phyloP scores from a whole-genome alignment of 495 filamentous ascomycete species.

The Trichoderma gamsii region DNA sequence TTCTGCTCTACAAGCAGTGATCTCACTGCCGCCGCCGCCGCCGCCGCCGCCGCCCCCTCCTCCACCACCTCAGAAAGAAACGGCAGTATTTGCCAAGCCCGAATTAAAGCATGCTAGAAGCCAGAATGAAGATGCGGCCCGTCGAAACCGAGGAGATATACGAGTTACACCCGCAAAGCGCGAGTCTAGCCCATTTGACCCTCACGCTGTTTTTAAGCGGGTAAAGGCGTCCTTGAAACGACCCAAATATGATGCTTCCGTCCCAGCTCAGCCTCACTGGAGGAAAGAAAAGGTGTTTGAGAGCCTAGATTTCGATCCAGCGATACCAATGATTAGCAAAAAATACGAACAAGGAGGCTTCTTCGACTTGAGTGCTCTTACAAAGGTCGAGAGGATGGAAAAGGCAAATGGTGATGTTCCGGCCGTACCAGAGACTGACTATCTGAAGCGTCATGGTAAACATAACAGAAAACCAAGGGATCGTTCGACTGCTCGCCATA shows the following conservation, averaged over 20 bases:
- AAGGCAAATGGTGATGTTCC: neutral
- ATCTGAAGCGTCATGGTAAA: slow-evolving; percentile 33
- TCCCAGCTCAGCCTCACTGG: slow-evolving; percentile 2
- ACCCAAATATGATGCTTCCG: slow-evolving; percentile 18
- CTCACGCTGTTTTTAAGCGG: slow-evolving; percentile 47
- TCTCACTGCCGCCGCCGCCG: neutral
- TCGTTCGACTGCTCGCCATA: neutral
- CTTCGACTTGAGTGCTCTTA: slow-evolving; percentile 34
- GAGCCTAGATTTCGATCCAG: slow-evolving; percentile 44
- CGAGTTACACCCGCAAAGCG: slow-evolving; percentile 26
- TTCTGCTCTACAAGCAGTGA: neutral
- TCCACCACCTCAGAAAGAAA: slow-evolving; percentile 13
- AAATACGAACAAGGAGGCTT: slow-evolving; percentile 47
- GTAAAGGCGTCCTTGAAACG: slow-evolving; percentile 36
- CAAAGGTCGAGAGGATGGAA: slow-evolving; percentile 23
- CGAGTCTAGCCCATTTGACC: slow-evolving; percentile 43
- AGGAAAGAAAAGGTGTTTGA: slow-evolving; percentile 40
- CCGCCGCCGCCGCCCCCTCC: neutral
- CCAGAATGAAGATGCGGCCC: slow-evolving; percentile 1
- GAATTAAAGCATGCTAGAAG: slow-evolving; percentile 45
- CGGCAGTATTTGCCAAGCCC: slow-evolving; percentile 41
- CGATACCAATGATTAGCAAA: slow-evolving; percentile 40
- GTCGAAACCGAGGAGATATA: neutral
- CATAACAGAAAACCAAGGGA: slow-evolving; percentile 34
- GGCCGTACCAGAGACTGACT: slow-evolving; percentile 30